Conservation (phyloP, 1,284 basidiomycete species). For the Ganoderma leucocontextum region DNA sequence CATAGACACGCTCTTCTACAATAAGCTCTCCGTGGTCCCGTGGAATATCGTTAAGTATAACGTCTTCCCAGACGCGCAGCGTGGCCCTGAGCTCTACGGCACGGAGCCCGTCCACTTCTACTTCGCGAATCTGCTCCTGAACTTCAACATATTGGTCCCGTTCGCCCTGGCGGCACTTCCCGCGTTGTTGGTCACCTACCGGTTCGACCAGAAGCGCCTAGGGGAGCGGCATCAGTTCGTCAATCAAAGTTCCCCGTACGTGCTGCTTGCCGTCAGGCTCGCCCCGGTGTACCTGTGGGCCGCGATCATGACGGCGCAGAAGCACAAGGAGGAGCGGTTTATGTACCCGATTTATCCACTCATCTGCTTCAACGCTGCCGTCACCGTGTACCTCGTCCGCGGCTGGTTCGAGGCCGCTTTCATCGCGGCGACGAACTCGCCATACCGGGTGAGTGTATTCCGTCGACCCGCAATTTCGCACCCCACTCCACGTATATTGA, state of each 20-base stretch:
- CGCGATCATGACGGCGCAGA: constrained; percentile 79
- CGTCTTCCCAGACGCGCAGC: constrained; percentile 79
- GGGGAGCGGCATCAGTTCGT: constrained; percentile 64
- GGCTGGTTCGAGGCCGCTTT: constrained; percentile 88
- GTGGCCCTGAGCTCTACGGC: constrained; percentile 94
- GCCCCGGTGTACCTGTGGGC: constrained; percentile 92
- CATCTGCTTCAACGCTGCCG: constrained; percentile 93
- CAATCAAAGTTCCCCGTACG: constrained; percentile 80
- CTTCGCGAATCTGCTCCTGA: constrained; percentile 86
- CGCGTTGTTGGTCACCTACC: constrained; percentile 78
- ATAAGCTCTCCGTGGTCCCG: constrained; percentile 80
- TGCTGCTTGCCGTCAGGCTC: constrained; percentile 78
- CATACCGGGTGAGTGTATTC: constrained; percentile 72
- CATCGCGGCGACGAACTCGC: constrained; percentile 79
- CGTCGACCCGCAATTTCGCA: not conserved
- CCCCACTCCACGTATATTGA: constrained; percentile 9
- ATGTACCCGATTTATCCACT: constrained; percentile 96
- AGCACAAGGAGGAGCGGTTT: constrained; percentile 98
- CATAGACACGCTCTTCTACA: constrained; percentile 91
- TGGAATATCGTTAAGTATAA: constrained; percentile 98
- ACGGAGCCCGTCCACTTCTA: constrained; percentile 90
- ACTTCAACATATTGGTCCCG: constrained; percentile 90
- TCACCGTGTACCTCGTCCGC: constrained; percentile 82
- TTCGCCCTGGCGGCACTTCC: constrained; percentile 87
- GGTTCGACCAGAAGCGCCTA: constrained; percentile 81